These are phyloP conservation scores for Suillus ampliporus DNA, from an alignment of 768 basidiomycete genomes.

Conservation along the genomic window DNA sequence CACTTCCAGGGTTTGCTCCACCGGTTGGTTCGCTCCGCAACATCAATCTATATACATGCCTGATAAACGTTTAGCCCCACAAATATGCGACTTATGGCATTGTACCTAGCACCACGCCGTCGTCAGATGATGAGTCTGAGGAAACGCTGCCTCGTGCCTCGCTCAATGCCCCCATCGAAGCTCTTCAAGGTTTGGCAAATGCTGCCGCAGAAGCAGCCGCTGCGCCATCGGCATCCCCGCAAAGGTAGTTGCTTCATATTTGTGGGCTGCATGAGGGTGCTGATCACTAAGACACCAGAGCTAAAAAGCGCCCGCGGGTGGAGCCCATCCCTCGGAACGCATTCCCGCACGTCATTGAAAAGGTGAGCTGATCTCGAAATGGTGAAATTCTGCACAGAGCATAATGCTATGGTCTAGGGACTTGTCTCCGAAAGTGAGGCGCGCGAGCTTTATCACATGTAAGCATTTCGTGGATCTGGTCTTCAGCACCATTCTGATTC, in stretches of 20 bases:
- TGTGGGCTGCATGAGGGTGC: not conserved
- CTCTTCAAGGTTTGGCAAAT: conserved; percentile 91
- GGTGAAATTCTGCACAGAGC: not conserved
- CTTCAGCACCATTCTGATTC: conserved; percentile 11
- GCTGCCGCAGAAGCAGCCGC: conserved; percentile 94
- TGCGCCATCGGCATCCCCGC: conserved; percentile 66
- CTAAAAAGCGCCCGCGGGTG: conserved; percentile 84
- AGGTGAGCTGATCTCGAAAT: conserved; percentile 47
- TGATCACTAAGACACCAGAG: conserved; percentile 45
- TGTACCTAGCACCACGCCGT: conserved; percentile 79
- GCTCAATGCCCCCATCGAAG: conserved; percentile 92
- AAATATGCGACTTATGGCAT: conserved; percentile 94
- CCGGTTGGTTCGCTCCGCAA: conserved; percentile 57
- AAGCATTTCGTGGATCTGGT: conserved; percentile 33
- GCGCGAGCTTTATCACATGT: conserved; percentile 92
- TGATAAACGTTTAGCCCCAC: conserved; percentile 61
- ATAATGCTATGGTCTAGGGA: conserved; percentile 52
- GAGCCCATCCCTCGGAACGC: conserved; percentile 86
- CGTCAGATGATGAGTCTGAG: conserved; percentile 91
- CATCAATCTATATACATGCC: conserved; percentile 23
- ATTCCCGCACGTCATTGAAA: conserved; percentile 89
- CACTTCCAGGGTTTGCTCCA: conserved; percentile 90
- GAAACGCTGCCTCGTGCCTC: conserved; percentile 84
- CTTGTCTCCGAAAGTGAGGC: conserved; percentile 87
- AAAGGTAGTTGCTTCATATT: conserved; percentile 50